Evolutionary conservation across 2,329 filamentous ascomycete species (phyloP).

Genomic region (Daldinia sp.): DNA sequence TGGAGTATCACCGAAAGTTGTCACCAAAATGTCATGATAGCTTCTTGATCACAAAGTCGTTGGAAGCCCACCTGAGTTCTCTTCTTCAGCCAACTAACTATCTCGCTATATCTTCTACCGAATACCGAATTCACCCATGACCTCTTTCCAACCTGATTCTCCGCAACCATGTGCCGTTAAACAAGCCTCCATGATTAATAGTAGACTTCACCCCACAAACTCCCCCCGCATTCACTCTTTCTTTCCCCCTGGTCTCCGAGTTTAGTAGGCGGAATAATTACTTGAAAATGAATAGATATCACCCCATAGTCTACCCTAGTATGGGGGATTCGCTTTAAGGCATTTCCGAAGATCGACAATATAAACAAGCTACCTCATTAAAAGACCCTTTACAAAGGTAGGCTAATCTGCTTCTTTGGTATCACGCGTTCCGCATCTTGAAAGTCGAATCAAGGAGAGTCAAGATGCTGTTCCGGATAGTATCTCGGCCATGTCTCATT

Average conservation of each 20-base stretch:
- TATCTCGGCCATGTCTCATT: constrained; percentile 23
- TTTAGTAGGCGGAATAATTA: constrained; percentile 36
- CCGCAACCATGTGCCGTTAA: constrained; percentile 32
- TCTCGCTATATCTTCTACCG: constrained; percentile 29
- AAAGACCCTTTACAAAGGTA: constrained; percentile 27
- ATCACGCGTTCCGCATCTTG: constrained; percentile 22
- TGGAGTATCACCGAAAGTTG: no score
- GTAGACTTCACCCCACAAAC: constrained; percentile 29
- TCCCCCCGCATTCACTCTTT: constrained; percentile 34
- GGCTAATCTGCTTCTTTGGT: constrained; percentile 33
- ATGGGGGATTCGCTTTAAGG: constrained; percentile 23
- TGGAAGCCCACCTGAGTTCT: not conserved
- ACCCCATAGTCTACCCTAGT: no score
- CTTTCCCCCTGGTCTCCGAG: constrained; percentile 9
- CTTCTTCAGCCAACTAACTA: not conserved
- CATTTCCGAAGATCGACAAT: constrained; percentile 34
- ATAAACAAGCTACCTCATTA: constrained; percentile 35
- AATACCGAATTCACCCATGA: constrained; percentile 28
- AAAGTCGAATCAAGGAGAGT: no score
- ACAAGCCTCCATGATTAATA: constrained; percentile 22
- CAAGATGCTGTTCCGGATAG: constrained; percentile 31
- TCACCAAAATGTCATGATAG: constrained; percentile 6
- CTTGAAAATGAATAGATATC: constrained; percentile 14
- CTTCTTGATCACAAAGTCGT: not conserved
- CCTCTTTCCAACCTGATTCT: constrained; percentile 25